Base-by-base conservation (phyloP, 2,329 filamentous ascomycete genomes). In the Elsinoe arachidis region DNA sequence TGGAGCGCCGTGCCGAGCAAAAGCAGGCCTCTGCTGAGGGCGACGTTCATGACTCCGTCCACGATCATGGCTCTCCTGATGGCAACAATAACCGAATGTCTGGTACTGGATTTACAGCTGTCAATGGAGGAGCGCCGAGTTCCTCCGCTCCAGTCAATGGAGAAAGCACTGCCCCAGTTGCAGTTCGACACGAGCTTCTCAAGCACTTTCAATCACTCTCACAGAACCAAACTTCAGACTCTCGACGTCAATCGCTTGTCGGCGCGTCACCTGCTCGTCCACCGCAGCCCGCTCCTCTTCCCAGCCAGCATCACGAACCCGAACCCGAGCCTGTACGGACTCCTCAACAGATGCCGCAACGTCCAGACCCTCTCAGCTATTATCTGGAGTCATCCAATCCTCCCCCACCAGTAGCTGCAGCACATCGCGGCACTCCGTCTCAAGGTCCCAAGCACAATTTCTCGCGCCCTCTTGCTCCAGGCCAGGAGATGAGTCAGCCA, bases 171-270 rank as follows among this genome's bases (percentile, higher is more conserved):
- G 52, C 80, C 11, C 82, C 80, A 2, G 76, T 79, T 0, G 75
- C 76, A 3, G 81, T 80, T 2, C 77, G 80, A 19, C 75, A 76
- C n/a, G 82, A 85, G 57, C 69, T 85, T 53, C 74, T 85, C 67
- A 80, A 79, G 63, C 83, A 83, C 61, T 85, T 85, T 61, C 79
- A 82, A 62, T 82, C 81, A 0, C 74, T 81, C 9, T 78, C 76
- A 52, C 81, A 84, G 56, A 78, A 76, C 23, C 70, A 73, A 58
- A 67, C 66, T 39, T 34, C 64, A 10, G 63, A 65, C 39, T 59
- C 62, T 26, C 58, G 66, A 14, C 63, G 65, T 19, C 62, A 62
- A 21, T 66, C 63, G 23, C 56, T 60, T 7, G 57, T 60, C 2
- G 55, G 39, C 37, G n/a, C 58, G 54, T 30, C 60, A 43, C 41